phyloP scores from a whole-genome alignment of 2,329 filamentous ascomycete species.

The Pleoardoris graminearum region DNA sequence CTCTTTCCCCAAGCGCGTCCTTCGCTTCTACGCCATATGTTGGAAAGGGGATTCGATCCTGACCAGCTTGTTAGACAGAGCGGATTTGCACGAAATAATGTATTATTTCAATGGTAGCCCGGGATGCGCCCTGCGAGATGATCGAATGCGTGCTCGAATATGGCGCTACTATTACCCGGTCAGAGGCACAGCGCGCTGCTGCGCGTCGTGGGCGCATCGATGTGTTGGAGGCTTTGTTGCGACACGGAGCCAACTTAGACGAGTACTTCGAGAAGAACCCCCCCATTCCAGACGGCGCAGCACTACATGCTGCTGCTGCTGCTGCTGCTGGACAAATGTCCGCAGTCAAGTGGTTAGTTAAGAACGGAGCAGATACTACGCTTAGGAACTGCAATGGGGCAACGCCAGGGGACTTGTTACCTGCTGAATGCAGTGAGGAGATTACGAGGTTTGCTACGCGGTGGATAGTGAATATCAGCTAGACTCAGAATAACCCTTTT shows the following conservation, averaged over 20 bases:
- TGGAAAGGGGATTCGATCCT: slow-evolving; percentile 4
- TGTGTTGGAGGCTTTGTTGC: slow-evolving; percentile 8
- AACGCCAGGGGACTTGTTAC: not conserved
- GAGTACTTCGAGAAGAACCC: not conserved
- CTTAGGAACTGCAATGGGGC: not conserved
- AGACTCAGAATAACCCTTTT: too few relatives aligned
- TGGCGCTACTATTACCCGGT: slow-evolving; percentile 3
- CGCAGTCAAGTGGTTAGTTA: not conserved
- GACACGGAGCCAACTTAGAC: slow-evolving; percentile 7
- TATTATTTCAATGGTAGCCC: not conserved
- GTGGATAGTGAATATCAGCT: not conserved
- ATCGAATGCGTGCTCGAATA: slow-evolving; percentile 10
- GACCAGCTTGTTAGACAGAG: not conserved
- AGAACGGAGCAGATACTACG: slow-evolving; percentile 2
- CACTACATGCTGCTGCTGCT: slow-evolving; percentile 5
- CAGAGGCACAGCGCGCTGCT: slow-evolving; percentile 3
- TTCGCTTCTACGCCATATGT: slow-evolving; percentile 5
- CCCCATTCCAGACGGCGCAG: not conserved
- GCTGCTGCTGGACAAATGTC: not conserved
- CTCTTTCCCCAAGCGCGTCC: not conserved
- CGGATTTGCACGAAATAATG: not conserved
- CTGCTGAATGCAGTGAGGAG: not conserved
- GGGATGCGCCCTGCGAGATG: slow-evolving; percentile 1
- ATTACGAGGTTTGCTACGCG: not conserved
- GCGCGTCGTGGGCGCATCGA: slow-evolving; percentile 4